Conservation (phyloP, 371 early-diverging fungal species). For the Actinomucor elegans region DNA sequence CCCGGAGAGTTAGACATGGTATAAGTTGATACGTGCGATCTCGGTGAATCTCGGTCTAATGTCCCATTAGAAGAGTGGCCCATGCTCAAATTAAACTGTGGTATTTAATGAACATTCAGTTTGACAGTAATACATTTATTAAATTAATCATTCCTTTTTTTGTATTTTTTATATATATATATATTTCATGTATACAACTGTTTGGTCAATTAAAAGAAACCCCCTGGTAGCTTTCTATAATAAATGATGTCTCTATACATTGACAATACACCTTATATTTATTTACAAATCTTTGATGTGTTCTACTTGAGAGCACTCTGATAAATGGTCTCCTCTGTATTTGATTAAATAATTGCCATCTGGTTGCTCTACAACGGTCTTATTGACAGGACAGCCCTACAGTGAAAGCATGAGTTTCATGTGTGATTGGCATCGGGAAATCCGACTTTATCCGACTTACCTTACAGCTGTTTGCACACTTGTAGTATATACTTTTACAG, state of each 20-base stretch:
- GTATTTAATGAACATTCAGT: too few relatives aligned
- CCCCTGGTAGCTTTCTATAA: too few relatives aligned
- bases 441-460: constrained; percentile 32
- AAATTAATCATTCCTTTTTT: too few relatives aligned
- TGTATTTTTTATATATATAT: too few relatives aligned
- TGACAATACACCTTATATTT: not conserved
- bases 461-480: constrained; percentile 33
- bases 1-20: too few relatives aligned
- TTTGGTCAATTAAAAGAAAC: not conserved
- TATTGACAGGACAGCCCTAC: constrained; percentile 46
- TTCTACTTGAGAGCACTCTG: constrained; percentile 37
- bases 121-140: too few relatives aligned
- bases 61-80: too few relatives aligned
- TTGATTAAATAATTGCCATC: constrained; percentile 49
- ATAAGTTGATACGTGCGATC: too few relatives aligned
- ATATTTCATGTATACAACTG: too few relatives aligned
- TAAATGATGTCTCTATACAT: not conserved
- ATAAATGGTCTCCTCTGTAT: constrained; percentile 52
- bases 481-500: constrained; percentile 23
- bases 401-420: constrained; percentile 16
- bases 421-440: constrained; percentile 8
- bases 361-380: constrained; percentile 51
- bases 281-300: constrained; percentile 29
- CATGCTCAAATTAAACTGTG: too few relatives aligned
- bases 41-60: too few relatives aligned